A percentile compares a stretch with the other conserved stretches of the same genome.
Conservation (phyloP, 129 eudicot species). For the Heracleum sosnowskyi region DNA sequence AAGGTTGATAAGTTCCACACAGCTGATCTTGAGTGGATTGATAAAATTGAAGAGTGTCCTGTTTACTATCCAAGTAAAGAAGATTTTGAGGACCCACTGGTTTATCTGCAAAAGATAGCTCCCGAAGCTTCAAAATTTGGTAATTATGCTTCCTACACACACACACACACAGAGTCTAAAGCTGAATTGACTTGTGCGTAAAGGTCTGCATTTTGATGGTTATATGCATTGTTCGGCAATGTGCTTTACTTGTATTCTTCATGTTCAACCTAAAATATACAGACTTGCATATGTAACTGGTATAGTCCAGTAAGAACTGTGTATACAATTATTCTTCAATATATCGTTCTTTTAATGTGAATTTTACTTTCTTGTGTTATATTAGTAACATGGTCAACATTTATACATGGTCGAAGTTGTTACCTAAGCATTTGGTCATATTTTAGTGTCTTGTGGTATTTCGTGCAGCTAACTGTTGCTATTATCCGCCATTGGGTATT, state of each 20-base stretch:
- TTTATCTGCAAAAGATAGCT: constrained; percentile 81
- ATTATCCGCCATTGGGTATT: neutral
- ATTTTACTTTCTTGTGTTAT: neutral
- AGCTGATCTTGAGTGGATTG: constrained; percentile 53
- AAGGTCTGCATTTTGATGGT: neutral
- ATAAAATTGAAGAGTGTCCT: constrained; percentile 78
- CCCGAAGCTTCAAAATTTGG: constrained; percentile 97
- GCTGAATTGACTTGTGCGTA: neutral
- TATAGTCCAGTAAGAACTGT: neutral
- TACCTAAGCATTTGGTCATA: neutral
- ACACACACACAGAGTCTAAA: neutral
- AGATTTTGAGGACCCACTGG: constrained; percentile 88
- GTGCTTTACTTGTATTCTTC: neutral
- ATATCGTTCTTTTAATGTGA: neutral
- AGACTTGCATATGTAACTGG: neutral
- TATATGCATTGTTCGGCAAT: neutral
- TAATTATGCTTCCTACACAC: constrained; percentile 15
- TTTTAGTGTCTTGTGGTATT: neutral
- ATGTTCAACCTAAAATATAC: neutral
- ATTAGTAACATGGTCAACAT: neutral
- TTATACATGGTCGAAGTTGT: neutral
- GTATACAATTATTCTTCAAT: neutral
- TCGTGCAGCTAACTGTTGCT: neutral
- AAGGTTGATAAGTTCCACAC: constrained; percentile 55
- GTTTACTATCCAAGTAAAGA: constrained; percentile 70